Evolutionary conservation across 2,329 filamentous ascomycete species (phyloP).

Genomic region (Trichoderma sp.): DNA sequence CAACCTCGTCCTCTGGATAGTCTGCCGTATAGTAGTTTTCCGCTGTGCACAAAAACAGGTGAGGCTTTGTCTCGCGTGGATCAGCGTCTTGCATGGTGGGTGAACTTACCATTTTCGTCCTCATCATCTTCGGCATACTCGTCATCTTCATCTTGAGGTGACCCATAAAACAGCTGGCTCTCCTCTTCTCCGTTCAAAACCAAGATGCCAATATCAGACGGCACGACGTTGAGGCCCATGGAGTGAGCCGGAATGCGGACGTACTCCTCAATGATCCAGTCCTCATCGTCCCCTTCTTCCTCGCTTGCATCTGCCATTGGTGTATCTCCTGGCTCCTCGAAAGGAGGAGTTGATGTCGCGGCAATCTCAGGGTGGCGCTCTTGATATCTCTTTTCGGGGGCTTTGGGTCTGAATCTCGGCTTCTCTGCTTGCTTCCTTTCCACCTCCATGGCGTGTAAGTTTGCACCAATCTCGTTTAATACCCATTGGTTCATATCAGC

Average conservation of each 20-base stretch:
- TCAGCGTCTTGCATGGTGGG: background rate
- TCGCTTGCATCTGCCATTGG: constrained; percentile 42
- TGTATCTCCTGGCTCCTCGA: constrained; percentile 27
- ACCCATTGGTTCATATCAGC: constrained; percentile 59
- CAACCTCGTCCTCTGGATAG: constrained; percentile 77
- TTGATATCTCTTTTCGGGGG: constrained; percentile 52
- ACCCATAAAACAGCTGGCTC: constrained; percentile 58
- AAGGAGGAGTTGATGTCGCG: background rate
- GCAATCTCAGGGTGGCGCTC: constrained; percentile 52
- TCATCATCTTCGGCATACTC: constrained; percentile 58
- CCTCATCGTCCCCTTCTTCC: constrained; percentile 50
- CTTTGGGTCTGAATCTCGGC: constrained; percentile 55
- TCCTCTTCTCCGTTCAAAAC: constrained; percentile 59
- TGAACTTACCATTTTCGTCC: constrained; percentile 59
- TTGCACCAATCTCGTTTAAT: constrained; percentile 56
- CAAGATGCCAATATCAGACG: constrained; percentile 54
- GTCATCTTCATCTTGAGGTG: constrained; percentile 62
- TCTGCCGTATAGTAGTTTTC: constrained; percentile 78
- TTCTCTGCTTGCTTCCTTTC: constrained; percentile 35
- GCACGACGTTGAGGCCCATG: constrained; percentile 46
- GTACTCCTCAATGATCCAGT: constrained; percentile 65
- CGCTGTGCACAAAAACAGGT: constrained; percentile 42
- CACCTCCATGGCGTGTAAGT: constrained; percentile 48
- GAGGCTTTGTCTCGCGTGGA: background rate
- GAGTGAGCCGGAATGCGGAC: constrained; percentile 56